Conservation (phyloP, 106 monocot genomes). For the Amphibolis antarctica region DNA sequence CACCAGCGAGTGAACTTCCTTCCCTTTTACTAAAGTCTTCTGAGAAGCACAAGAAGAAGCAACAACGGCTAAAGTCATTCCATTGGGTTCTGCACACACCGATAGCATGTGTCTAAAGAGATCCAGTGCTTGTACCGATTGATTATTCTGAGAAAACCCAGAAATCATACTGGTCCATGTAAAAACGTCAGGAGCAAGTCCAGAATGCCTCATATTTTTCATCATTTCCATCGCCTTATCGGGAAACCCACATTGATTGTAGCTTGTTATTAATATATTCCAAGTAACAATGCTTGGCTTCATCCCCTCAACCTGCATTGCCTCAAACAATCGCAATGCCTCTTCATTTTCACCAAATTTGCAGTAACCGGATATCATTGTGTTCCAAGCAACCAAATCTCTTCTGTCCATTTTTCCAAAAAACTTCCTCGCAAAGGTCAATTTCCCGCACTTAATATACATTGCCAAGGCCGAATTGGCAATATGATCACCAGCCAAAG, state of each 20-base stretch:
- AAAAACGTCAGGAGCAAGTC: constrained; percentile 55
- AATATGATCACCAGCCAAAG: constrained; percentile 23
- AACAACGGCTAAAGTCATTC: constrained; percentile 53
- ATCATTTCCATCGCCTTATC: constrained; percentile 49
- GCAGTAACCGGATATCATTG: constrained; percentile 70
- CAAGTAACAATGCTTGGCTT: constrained; percentile 66
- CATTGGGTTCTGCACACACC: constrained; percentile 48
- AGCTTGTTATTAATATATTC: constrained; percentile 70
- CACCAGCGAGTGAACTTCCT: constrained; percentile 48
- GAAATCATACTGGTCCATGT: constrained; percentile 90
- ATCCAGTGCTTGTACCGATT: constrained; percentile 33
- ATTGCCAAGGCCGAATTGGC: constrained; percentile 61
- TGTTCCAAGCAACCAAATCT: constrained; percentile 79
- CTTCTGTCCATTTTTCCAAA: constrained; percentile 36
- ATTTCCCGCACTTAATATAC: constrained; percentile 73
- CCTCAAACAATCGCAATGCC: constrained; percentile 37
- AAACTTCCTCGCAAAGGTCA: constrained; percentile 29
- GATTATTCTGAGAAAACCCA: constrained; percentile 56
- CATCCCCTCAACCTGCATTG: constrained; percentile 51
- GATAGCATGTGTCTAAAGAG: constrained; percentile 50
- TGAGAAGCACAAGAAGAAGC: constrained; percentile 68
- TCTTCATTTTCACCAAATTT: constrained; percentile 38
- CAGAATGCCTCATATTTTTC: constrained; percentile 46
- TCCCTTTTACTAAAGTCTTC: constrained; percentile 37
- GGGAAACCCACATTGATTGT: constrained; percentile 32